A percentile compares a stretch with the other conserved stretches of the same genome.
Conservation (phyloP, 345 rosid species). For the Populus alba region DNA sequence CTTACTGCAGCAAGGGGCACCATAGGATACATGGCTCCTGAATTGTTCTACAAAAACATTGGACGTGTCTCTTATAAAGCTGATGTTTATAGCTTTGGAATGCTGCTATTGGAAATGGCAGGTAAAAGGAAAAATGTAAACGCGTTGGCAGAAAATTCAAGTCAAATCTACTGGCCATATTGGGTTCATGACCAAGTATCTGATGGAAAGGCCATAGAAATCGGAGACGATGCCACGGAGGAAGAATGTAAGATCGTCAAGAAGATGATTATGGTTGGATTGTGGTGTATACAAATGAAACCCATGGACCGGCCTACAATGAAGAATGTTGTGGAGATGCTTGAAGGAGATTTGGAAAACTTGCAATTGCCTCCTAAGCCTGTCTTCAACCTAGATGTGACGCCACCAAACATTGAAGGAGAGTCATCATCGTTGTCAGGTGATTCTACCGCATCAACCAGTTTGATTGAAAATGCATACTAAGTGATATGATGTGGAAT, state of each 20-base stretch:
- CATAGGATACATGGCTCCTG: no score
- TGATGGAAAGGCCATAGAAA: background rate
- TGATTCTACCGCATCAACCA: background rate
- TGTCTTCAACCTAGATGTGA: background rate
- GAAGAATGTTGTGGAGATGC: background rate
- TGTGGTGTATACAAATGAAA: slow-evolving; percentile 9
- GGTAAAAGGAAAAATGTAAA: background rate
- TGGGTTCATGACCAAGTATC: background rate
- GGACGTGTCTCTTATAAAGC: no score
- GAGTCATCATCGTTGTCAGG: background rate
- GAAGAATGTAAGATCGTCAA: background rate
- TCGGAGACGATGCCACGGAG: background rate
- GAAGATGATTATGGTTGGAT: background rate
- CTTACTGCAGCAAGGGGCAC: no score
- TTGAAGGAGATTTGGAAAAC: background rate
- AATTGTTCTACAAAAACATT: no score
- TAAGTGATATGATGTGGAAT: background rate
- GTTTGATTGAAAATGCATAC: background rate
- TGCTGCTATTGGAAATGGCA: background rate
- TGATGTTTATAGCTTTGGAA: no score
- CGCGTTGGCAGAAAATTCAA: background rate
- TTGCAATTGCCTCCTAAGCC: background rate
- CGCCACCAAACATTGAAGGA: background rate
- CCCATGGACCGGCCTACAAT: background rate
- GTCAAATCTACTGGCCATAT: background rate